A percentile compares a stretch with the other conserved stretches of the same genome.
Evolutionary conservation across 495 filamentous ascomycete species (phyloP).

Genomic region (Bathelium albidoporum): DNA sequence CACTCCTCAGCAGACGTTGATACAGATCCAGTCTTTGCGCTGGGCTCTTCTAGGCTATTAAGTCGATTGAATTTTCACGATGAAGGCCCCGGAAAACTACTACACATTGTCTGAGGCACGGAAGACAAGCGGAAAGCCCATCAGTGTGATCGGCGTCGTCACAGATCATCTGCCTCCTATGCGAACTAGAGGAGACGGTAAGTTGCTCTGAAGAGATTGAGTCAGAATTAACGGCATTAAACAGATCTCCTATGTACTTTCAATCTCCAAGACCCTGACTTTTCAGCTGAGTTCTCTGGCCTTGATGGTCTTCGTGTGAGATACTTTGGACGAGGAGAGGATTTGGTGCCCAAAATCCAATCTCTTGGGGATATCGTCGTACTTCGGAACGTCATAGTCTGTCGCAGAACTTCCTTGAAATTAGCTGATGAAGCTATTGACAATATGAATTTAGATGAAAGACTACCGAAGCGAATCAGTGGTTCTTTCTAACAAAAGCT

Average conservation of each 20-base stretch:
- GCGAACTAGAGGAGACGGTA: constrained; percentile 34
- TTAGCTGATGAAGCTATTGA: not conserved
- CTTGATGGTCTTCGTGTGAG: constrained; percentile 15
- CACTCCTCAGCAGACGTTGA: too few relatives aligned
- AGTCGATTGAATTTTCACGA: not conserved
- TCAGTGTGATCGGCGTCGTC: constrained; percentile 28
- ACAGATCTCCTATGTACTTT: constrained; percentile 17
- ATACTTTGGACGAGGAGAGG: constrained; percentile 14
- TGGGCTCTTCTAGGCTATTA: too few relatives aligned
- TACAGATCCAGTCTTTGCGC: too few relatives aligned
- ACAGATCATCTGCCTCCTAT: constrained; percentile 39
- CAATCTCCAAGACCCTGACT: constrained; percentile 17
- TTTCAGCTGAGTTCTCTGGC: constrained; percentile 5
- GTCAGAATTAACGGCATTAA: not conserved
- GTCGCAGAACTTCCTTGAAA: not conserved
- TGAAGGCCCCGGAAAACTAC: not conserved
- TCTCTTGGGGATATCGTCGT: constrained; percentile 25
- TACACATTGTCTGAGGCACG: constrained; percentile 5
- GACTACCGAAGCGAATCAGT: not conserved
- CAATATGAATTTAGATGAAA: not conserved
- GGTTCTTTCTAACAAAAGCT: not conserved
- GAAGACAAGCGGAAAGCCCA: not conserved
- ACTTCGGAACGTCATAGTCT: constrained; percentile 21
- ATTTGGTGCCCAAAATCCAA: constrained; percentile 17
- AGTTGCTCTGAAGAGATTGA: constrained; percentile 20